Percentiles rank a stretch among this genome's conserved stretches.
Evolutionary conservation across 371 early-diverging fungal species (phyloP).

Genomic region (Circinella minor): DNA sequence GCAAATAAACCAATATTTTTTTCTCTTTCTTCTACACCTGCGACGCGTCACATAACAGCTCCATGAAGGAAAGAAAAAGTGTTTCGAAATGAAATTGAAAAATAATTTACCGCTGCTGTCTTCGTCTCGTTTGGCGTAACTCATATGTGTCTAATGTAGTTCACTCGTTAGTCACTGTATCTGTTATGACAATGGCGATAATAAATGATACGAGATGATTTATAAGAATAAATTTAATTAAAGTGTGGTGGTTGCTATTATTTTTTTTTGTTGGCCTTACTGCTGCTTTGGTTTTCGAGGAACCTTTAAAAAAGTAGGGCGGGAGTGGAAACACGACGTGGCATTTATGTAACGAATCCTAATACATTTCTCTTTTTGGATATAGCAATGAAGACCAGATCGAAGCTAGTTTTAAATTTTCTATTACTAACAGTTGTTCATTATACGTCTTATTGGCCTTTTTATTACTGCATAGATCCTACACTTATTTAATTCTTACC

Average conservation of each 20-base stretch:
- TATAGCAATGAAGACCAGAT: too few species aligned
- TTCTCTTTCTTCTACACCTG: background rate
- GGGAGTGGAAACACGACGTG: background rate
- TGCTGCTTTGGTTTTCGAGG: conserved; percentile 1
- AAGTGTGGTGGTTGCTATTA: background rate
- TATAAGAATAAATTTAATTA: background rate
- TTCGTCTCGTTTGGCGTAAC: conserved; percentile 69
- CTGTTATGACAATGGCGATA: background rate
- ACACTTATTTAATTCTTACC: too few species aligned
- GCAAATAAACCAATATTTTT: too few species aligned
- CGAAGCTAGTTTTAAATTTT: background rate
- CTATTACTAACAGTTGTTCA: too few species aligned
- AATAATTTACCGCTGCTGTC: conserved; percentile 47
- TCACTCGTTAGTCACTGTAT: background rate
- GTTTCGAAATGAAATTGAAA: conserved; percentile 1
- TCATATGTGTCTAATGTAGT: conserved; percentile 43
- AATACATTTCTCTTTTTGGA: too few species aligned
- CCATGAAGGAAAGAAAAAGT: background rate
- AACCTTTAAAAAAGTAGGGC: background rate
- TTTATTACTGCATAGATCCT: too few species aligned
- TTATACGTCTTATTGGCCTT: too few species aligned
- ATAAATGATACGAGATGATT: background rate
- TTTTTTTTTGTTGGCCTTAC: background rate
- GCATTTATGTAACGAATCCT: background rate
- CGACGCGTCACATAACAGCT: background rate